Evolutionary conservation across 805 yeast species (phyloP).

Genomic region (Kockiozyma suomiensis): DNA sequence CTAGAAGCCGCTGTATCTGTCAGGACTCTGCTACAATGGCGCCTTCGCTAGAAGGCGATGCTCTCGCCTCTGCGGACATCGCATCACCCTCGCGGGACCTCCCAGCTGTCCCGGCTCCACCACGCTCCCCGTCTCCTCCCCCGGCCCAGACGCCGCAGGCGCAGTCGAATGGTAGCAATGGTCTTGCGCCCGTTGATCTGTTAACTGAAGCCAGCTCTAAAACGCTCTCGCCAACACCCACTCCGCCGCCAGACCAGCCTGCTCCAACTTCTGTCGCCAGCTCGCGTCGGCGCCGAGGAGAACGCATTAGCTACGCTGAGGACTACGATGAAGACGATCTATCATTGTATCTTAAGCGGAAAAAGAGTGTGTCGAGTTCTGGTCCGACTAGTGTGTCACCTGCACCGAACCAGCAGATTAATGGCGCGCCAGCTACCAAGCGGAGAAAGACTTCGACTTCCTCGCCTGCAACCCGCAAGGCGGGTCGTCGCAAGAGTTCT

Average conservation of each 20-base stretch:
- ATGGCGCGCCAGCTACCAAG: slow-evolving; percentile 22
- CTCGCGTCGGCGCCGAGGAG: slow-evolving; percentile 24
- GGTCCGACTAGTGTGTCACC: slow-evolving; percentile 33
- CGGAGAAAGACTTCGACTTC: slow-evolving; percentile 5
- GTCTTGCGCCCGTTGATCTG: no score
- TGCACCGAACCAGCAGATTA: slow-evolving; percentile 37
- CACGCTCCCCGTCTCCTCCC: not conserved
- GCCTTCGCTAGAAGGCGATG: slow-evolving; percentile 10
- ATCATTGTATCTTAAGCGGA: not conserved
- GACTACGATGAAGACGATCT: slow-evolving; percentile 31
- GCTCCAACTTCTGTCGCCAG: not conserved
- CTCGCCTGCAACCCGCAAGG: slow-evolving; percentile 4
- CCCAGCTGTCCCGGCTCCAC: not conserved
- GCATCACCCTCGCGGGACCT: slow-evolving; percentile 4
- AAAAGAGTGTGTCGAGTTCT: slow-evolving; percentile 36
- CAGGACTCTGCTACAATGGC: not conserved
- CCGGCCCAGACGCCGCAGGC: not conserved
- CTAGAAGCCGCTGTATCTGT: not conserved
- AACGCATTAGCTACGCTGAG: slow-evolving; percentile 39
- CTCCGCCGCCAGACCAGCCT: not conserved
- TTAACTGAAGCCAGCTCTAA: no score
- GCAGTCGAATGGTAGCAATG: not conserved
- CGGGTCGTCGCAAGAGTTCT: not conserved
- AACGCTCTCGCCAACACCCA: no score
- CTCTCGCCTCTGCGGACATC: not conserved